A percentile compares a stretch with the other conserved stretches of the same genome.
Evolutionary conservation across 2,329 filamentous ascomycete genomes (phyloP).

Genomic region (Sarocladiaceae sp.): DNA sequence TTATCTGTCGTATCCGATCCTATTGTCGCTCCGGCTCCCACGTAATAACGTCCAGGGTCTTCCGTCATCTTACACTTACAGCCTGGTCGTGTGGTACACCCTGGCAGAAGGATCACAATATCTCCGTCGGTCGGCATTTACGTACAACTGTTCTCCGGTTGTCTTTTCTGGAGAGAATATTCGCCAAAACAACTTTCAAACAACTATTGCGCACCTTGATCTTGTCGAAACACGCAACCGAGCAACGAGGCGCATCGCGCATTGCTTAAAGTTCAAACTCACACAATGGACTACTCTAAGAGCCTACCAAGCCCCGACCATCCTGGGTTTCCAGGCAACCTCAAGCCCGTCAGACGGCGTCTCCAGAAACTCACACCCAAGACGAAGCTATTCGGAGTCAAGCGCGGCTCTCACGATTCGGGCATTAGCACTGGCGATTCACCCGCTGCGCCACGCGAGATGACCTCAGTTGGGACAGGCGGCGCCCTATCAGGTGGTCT

Average conservation of each 20-base stretch:
- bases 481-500: neutral
- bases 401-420: constrained; percentile 5
- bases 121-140: too few species aligned
- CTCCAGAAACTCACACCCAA: constrained; percentile 3
- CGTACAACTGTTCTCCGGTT: too few species aligned
- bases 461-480: neutral
- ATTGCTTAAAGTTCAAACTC: too few species aligned
- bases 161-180: too few species aligned
- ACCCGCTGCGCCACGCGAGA: neutral
- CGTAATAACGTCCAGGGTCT: neutral
- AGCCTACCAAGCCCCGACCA: neutral
- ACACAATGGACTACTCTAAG: neutral
- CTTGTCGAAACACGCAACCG: too few species aligned
- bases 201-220: too few species aligned
- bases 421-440: neutral
- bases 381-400: constrained; percentile 1
- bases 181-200: too few species aligned
- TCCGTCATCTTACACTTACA: constrained; percentile 1
- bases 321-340: neutral
- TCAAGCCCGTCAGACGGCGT: constrained; percentile 1
- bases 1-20: neutral
- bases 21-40: neutral
- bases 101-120: too few species aligned
- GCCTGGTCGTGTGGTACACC: too few species aligned
- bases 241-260: too few species aligned